Conservation (phyloP, 805 yeast species). For the Kuraishia hungarica region DNA sequence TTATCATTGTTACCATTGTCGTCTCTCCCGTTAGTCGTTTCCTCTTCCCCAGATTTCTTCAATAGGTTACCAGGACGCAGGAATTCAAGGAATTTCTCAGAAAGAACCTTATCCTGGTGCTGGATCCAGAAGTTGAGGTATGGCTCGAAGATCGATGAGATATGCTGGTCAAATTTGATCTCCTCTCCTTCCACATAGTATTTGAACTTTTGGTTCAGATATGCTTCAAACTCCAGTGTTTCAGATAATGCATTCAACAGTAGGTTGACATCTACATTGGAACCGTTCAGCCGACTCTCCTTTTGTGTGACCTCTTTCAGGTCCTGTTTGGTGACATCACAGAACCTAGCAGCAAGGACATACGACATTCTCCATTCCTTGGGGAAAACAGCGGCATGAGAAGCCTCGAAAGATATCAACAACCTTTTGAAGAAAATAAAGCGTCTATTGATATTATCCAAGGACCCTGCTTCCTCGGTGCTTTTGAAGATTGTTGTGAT, state of each 20-base stretch:
- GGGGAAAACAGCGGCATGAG: conserved; percentile 53
- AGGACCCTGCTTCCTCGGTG: conserved; percentile 88
- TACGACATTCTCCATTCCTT: conserved; percentile 61
- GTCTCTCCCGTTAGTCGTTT: conserved; percentile 15
- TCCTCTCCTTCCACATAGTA: conserved; percentile 28
- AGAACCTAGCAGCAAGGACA: conserved; percentile 52
- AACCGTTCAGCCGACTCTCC: conserved; percentile 24
- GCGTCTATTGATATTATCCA: conserved; percentile 79
- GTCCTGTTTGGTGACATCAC: conserved; percentile 62
- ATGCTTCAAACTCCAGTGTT: conserved; percentile 79
- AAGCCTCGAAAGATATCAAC: conserved; percentile 44
- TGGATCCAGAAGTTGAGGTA: conserved; percentile 79
- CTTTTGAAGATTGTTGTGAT: conserved; percentile 66
- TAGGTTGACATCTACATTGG: conserved; percentile 46
- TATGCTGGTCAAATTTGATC: conserved; percentile 26
- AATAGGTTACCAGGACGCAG: conserved; percentile 47
- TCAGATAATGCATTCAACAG: conserved; percentile 63
- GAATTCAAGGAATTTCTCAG: conserved; percentile 56
- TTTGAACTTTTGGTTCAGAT: conserved; percentile 54
- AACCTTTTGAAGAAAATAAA: conserved; percentile 75
- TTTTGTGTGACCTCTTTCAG: conserved; percentile 41
- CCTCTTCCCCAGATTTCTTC: conserved; percentile 26
- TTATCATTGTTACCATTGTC: conserved; percentile 3
- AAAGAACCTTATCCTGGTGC: conserved; percentile 65
- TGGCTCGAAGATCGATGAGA: conserved; percentile 75